A percentile compares a stretch with the other conserved stretches of the same genome.
phyloP scores from a whole-genome alignment of 2,329 filamentous ascomycete genomes.

The Xylariaceae sp. region DNA sequence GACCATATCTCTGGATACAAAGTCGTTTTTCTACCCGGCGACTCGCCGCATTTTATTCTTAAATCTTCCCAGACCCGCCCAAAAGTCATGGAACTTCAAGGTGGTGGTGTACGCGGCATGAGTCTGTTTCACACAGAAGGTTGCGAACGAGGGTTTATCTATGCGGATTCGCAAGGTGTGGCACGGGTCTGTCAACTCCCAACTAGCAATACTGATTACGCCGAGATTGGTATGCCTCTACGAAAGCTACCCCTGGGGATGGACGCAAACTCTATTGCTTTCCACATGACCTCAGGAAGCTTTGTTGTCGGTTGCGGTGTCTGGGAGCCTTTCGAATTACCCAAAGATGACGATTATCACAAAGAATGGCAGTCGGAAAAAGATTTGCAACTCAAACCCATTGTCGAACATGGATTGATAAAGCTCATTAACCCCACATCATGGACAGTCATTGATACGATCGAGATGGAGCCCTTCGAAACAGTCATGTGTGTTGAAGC shows the following conservation, averaged over 20 bases:
- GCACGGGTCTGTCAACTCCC: slow-evolving; percentile 72
- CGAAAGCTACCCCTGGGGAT: slow-evolving; percentile 66
- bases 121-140: slow-evolving; percentile 72
- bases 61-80: slow-evolving; percentile 76
- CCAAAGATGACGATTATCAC: slow-evolving; percentile 80
- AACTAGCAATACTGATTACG: slow-evolving; percentile 55
- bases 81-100: slow-evolving; percentile 68
- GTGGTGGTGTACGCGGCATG: slow-evolving; percentile 64
- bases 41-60: slow-evolving; percentile 75
- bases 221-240: slow-evolving; percentile 71
- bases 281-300: slow-evolving; percentile 68
- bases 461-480: slow-evolving; percentile 70
- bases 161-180: slow-evolving; percentile 67
- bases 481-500: slow-evolving; percentile 76
- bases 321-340: slow-evolving; percentile 70
- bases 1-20: slow-evolving; percentile 71
- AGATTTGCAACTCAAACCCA: slow-evolving; percentile 58
- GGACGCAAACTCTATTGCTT: slow-evolving; percentile 69
- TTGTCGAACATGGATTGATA: slow-evolving; percentile 65
- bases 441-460: slow-evolving; percentile 73
- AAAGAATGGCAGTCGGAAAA: slow-evolving; percentile 75
- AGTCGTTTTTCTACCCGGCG: slow-evolving; percentile 76
- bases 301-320: slow-evolving; percentile 73
- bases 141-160: slow-evolving; percentile 79
- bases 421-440: slow-evolving; percentile 74